These are phyloP conservation scores for Podaxis mareebaensis DNA, from an alignment of 768 basidiomycete species.

Conservation along the genomic window DNA sequence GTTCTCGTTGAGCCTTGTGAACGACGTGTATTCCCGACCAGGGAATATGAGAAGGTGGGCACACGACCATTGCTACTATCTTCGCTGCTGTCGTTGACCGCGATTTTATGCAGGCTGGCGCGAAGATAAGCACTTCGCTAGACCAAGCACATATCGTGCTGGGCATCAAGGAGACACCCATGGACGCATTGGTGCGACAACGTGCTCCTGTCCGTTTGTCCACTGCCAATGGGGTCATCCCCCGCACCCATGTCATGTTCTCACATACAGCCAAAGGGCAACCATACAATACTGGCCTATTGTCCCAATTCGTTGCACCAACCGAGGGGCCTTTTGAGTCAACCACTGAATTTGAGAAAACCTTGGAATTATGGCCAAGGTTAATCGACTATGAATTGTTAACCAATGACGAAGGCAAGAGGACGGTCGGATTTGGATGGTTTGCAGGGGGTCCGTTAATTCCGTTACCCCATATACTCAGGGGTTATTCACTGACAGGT, in stretches of 20 bases:
- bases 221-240: constrained; percentile 15
- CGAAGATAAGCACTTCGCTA: constrained; percentile 57
- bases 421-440: constrained; percentile 90
- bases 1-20: constrained; percentile 80
- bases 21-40: constrained; percentile 66
- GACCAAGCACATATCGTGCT: constrained; percentile 70
- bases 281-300: constrained; percentile 78
- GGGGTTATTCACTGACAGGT: constrained; percentile 2
- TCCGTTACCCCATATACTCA: not conserved
- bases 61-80: not conserved
- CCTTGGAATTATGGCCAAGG: constrained; percentile 33
- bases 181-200: constrained; percentile 55
- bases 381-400: constrained; percentile 89
- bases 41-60: constrained; percentile 67
- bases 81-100: constrained; percentile 1
- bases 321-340: constrained; percentile 9
- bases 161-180: constrained; percentile 88
- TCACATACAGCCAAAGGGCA: constrained; percentile 91
- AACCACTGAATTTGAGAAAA: constrained; percentile 19
- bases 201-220: constrained; percentile 32
- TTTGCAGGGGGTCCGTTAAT: constrained; percentile 76
- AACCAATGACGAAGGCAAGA: constrained; percentile 57
- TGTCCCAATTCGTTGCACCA: constrained; percentile 58
- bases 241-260: constrained; percentile 86
- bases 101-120: constrained; percentile 65